Conservation (phyloP, 2,329 filamentous ascomycete genomes). For the Trichoderma hamatum region DNA sequence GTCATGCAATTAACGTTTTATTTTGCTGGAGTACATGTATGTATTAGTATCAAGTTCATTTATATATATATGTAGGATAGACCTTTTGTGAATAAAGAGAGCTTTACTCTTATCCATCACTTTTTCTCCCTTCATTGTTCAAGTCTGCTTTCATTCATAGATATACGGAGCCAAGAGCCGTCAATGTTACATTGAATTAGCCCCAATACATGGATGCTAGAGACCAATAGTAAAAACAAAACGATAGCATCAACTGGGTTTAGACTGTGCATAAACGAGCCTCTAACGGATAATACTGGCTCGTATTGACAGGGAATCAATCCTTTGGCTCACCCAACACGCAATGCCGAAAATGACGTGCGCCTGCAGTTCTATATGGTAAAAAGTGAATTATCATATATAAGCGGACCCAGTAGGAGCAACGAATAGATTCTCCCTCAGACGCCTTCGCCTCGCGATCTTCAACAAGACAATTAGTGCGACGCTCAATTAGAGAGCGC, state of each 20-base stretch:
- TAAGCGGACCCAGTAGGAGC: neutral
- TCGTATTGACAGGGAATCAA: conserved; percentile 2
- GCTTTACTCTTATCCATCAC: neutral
- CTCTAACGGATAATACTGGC: neutral
- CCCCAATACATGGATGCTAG: too few relatives aligned
- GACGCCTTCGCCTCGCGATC: neutral
- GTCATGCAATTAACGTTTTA: neutral
- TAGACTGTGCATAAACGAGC: conserved; percentile 22
- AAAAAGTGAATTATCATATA: neutral
- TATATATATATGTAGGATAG: neutral
- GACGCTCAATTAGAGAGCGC: neutral
- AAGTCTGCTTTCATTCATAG: neutral
- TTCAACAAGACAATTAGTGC: neutral
- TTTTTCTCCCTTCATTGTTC: neutral
- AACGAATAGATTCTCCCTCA: neutral
- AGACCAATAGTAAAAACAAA: neutral
- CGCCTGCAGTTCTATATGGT: neutral
- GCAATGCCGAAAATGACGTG: conserved; percentile 2
- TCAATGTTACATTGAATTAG: too few relatives aligned
- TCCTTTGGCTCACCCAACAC: neutral
- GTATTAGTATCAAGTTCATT: neutral
- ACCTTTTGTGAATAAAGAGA: conserved; percentile 6
- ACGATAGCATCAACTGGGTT: neutral
- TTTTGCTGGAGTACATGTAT: neutral
- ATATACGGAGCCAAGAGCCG: neutral